Evolutionary conservation across 2,329 filamentous ascomycete genomes (phyloP).

Genomic region (Monilinia aucupariae): DNA sequence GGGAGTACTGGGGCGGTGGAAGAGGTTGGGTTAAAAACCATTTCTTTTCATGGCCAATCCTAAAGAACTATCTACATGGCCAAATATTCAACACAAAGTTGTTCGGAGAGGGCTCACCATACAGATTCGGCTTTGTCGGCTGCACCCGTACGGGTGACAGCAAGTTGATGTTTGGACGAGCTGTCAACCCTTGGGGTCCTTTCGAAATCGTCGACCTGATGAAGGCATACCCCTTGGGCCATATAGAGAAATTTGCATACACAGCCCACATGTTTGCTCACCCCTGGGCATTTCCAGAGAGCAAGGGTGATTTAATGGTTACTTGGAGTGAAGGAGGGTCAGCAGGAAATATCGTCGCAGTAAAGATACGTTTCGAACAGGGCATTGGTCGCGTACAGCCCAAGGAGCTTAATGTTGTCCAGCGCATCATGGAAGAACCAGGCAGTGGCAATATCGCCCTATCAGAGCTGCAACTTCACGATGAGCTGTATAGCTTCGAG

Average conservation of each 20-base stretch:
- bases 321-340: slow-evolving; percentile 25
- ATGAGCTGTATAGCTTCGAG: slow-evolving; percentile 5
- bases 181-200: slow-evolving; percentile 21
- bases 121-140: slow-evolving; percentile 22
- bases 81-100: slow-evolving; percentile 24
- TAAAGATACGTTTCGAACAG: slow-evolving; percentile 19
- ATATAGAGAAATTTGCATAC: slow-evolving; percentile 11
- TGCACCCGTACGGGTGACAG: slow-evolving; percentile 20
- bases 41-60: slow-evolving; percentile 10
- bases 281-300: slow-evolving; percentile 24
- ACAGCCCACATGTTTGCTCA: slow-evolving; percentile 26
- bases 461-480: slow-evolving; percentile 1
- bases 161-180: slow-evolving; percentile 22
- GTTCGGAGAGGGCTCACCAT: slow-evolving; percentile 21
- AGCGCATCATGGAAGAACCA: not conserved
- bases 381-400: slow-evolving; percentile 11
- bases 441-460: slow-evolving; percentile 1
- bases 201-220: slow-evolving; percentile 19
- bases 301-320: slow-evolving; percentile 23
- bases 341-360: slow-evolving; percentile 22
- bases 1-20: slow-evolving; percentile 19
- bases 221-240: slow-evolving; percentile 13
- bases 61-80: slow-evolving; percentile 22
- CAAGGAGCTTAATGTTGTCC: not conserved
- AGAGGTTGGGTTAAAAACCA: slow-evolving; percentile 17